Evolutionary conservation across 805 yeast genomes (phyloP), one percentile per base, ranked within the genome.

Genomic region (Cyberlindnera sargentensis): DNA sequence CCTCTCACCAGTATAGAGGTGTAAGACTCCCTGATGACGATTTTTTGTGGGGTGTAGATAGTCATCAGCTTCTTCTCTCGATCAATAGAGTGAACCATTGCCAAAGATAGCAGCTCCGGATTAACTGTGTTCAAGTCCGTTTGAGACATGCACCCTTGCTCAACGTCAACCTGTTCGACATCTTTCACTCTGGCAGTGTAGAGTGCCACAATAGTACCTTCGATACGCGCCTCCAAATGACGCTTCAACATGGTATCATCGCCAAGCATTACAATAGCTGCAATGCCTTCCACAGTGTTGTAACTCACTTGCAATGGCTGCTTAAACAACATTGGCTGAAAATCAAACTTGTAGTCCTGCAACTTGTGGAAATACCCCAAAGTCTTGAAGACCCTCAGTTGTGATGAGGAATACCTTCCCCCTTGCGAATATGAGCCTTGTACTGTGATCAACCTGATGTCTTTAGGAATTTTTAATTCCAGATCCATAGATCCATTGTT

Each of bases 21-120:
- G 31, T 37, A 23, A 30, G 28, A 20, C 3, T n/a, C 8, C 6
- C 30, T 28, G 20, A 37, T 8, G 10, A 15, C 15, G 2, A 65
- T 9, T 2, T 44, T 36, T 2, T 37, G 34, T 0, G 87, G 88
- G 0, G 83, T 63, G 51, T 84, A 80, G 1, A 87, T 40, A 45
- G 83, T 79, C 36, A 84, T 52, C 11, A 64, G 48, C 8, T 64
- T 55, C 1, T 62, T 54, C 0, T 47, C 44, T 0, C 48, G 45
- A 50, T 81, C 73, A 9, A 86, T 62, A 1, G 91, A 82, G 55
- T 88, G 96, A 0, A 87, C 68, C 39, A 86, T 65, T 1, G 75
- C 79, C 31, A 83, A 60, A 0, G 85, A 82, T 20, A 70, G 50
- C 47, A 73, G 78, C 3, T 52, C 44, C 10, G 60, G 28, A 42